These are phyloP conservation scores for Solanum hybrid DNA, from an alignment of 305 asterid genomes.

Conservation along the genomic window DNA sequence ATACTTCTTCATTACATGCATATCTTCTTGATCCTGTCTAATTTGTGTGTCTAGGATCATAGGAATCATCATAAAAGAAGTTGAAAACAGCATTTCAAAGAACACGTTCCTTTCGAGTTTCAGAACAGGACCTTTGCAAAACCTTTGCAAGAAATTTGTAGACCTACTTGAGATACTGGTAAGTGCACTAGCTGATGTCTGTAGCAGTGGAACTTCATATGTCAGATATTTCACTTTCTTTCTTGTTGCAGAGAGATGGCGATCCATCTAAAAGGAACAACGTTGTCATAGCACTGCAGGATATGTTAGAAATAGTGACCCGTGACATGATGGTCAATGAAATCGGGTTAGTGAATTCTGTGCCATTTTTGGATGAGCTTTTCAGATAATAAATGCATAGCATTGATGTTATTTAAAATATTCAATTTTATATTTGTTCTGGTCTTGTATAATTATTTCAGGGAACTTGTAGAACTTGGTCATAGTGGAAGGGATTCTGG, in stretches of 20 bases:
- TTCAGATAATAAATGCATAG: background rate
- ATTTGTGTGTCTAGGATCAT: conserved; percentile 54
- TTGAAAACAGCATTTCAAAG: conserved; percentile 63
- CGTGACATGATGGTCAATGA: conserved; percentile 95
- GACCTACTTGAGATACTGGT: conserved; percentile 92
- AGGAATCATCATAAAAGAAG: conserved; percentile 71
- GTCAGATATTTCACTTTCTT: conserved; percentile 10
- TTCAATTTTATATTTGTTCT: background rate
- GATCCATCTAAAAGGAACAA: conserved; percentile 71
- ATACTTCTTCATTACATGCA: background rate
- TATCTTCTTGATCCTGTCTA: conserved; percentile 18
- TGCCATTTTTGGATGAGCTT: conserved; percentile 3
- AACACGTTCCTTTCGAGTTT: conserved; percentile 70
- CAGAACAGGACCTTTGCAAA: conserved; percentile 77
- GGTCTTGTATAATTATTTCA: conserved; percentile 16
- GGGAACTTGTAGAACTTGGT: conserved; percentile 83
- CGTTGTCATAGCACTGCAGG: conserved; percentile 89
- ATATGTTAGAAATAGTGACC: conserved; percentile 89
- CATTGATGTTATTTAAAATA: background rate
- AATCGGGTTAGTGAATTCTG: conserved; percentile 54
- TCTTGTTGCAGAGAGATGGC: conserved; percentile 58
- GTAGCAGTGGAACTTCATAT: background rate
- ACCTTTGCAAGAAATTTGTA: conserved; percentile 70
- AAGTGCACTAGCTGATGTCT: conserved; percentile 19
- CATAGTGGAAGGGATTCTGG: conserved; percentile 81